Percentiles rank a stretch among this genome's conserved stretches.
Conservation (phyloP, 2,329 filamentous ascomycete species). For the Alternaria consortialis region DNA sequence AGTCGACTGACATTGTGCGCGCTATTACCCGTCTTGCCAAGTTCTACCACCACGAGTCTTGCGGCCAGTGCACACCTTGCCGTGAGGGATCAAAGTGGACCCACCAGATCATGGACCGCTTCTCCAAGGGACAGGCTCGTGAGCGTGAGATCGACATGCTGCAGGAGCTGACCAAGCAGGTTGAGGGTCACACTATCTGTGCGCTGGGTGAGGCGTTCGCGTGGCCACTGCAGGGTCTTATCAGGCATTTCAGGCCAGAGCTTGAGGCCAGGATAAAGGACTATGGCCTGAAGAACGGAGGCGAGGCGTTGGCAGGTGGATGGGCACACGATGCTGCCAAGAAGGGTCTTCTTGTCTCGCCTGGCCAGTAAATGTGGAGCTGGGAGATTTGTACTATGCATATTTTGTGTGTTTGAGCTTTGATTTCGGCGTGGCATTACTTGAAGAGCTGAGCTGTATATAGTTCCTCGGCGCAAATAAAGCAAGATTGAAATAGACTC, state of each 20-base stretch:
- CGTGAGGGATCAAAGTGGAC: conserved; percentile 99
- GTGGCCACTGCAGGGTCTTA: conserved; percentile 97
- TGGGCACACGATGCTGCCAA: conserved; percentile 79
- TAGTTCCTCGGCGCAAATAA: conserved; percentile 45
- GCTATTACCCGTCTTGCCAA: conserved; percentile 91
- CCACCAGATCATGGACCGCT: conserved; percentile 97
- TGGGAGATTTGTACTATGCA: conserved; percentile 40
- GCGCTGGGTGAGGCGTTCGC: conserved; percentile 97
- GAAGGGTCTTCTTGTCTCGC: conserved; percentile 85
- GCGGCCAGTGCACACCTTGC: conserved; percentile 99
- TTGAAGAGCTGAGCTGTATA: conserved; percentile 45
- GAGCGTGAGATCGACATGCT: conserved; percentile 98
- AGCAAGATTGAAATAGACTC: conserved; percentile 25
- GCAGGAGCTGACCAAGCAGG: conserved; percentile 98
- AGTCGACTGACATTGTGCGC: conserved; percentile 93
- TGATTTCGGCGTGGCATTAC: conserved; percentile 14
- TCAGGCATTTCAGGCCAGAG: conserved; percentile 97
- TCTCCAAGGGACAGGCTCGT: conserved; percentile 88
- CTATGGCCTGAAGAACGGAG: conserved; percentile 76
- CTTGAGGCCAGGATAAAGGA: conserved; percentile 89
- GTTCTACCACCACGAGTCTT: conserved; percentile 99
- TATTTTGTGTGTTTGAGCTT: conserved; percentile 17
- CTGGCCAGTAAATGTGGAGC: conserved; percentile 73
- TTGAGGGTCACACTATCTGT: conserved; percentile 98
- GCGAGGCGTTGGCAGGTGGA: conserved; percentile 81